These are phyloP conservation scores for Protoeuglena noctilucae DNA, from an alignment of 139 green algal species.

Conservation along the genomic window DNA sequence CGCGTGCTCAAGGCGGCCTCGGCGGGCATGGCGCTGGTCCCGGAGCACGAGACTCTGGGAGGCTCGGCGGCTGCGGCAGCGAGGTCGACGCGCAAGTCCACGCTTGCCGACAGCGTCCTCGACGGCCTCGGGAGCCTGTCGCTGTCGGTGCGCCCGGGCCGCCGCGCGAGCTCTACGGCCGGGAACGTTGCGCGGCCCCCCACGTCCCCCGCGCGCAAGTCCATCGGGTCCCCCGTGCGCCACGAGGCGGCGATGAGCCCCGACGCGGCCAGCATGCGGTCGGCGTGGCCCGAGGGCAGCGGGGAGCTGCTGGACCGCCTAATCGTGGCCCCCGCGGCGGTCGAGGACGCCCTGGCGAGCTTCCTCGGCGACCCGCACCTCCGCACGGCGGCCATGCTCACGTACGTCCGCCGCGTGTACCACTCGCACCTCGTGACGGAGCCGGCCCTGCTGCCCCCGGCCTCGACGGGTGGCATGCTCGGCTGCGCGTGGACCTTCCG, in stretches of 20 bases:
- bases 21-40: no score
- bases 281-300: no score
- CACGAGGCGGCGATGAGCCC: no score
- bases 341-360: slow-evolving; percentile 80
- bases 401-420: slow-evolving; percentile 83
- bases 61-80: background rate
- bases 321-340: slow-evolving; percentile 64
- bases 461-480: no score
- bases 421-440: slow-evolving; percentile 47
- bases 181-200: no score
- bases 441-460: slow-evolving; percentile 20
- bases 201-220: no score
- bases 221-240: no score
- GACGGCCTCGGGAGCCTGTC: slow-evolving; percentile 6
- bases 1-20: slow-evolving; percentile 62
- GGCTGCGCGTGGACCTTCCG: no score
- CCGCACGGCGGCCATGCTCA: slow-evolving; percentile 42
- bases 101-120: slow-evolving; percentile 12
- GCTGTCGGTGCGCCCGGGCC: no score
- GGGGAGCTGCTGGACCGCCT: slow-evolving; percentile 68
- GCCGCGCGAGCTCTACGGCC: no score
- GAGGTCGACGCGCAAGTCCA: background rate
- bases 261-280: no score
- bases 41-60: slow-evolving; percentile 6
- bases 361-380: slow-evolving; percentile 51